These are phyloP conservation scores for Globisporangium cederbergense DNA, from an alignment of 352 stramenopile genomes.

Conservation along the genomic window DNA sequence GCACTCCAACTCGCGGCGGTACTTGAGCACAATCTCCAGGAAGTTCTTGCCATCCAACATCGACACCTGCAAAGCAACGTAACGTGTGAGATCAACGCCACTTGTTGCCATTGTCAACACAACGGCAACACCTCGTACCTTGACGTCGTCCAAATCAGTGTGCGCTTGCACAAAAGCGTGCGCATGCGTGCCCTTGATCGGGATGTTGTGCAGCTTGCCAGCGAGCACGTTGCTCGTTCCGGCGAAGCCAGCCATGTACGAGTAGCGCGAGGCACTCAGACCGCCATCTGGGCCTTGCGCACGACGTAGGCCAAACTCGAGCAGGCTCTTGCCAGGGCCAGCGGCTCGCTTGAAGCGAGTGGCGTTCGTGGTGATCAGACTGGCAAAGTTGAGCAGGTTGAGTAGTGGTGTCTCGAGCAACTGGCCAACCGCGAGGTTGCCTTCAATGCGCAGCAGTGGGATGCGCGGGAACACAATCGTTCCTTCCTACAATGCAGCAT, in stretches of 20 bases:
- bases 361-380: constrained; percentile 97
- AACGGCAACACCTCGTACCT: constrained; percentile 18
- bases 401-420: constrained; percentile 98
- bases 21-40: constrained; percentile 77
- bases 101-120: neutral
- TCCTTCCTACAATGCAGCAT: constrained; percentile 68
- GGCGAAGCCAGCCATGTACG: constrained; percentile 97
- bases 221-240: constrained; percentile 97
- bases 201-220: constrained; percentile 94
- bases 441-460: constrained; percentile 92
- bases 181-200: constrained; percentile 96
- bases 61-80: constrained; percentile 19
- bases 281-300: constrained; percentile 97
- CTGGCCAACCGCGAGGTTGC: constrained; percentile 93
- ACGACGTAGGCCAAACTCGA: constrained; percentile 93
- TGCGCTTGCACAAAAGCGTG: constrained; percentile 98
- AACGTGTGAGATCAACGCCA: neutral
- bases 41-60: constrained; percentile 76
- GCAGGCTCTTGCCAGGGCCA: constrained; percentile 76
- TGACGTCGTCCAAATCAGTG: constrained; percentile 90
- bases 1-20: constrained; percentile 66
- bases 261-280: constrained; percentile 96
- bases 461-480: constrained; percentile 96
- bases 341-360: constrained; percentile 94
- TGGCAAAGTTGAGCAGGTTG: constrained; percentile 98